Percentiles rank a stretch among this genome's conserved stretches.
Conservation (phyloP, 1,284 basidiomycete genomes). For the Leccinum huronense region DNA sequence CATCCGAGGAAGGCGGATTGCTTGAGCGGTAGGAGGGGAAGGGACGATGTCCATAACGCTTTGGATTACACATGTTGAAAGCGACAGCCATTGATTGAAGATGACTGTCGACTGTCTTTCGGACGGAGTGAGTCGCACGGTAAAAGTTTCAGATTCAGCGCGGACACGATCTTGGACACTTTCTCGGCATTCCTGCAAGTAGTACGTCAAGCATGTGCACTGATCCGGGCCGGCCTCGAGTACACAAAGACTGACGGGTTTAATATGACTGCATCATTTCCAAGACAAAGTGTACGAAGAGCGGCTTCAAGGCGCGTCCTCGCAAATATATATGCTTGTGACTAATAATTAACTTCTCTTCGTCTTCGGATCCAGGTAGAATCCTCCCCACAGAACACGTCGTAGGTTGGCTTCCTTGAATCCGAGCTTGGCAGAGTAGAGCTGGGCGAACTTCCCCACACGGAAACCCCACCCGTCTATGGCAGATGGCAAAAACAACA, state of each 20-base stretch:
- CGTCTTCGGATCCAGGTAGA: conserved; percentile 94
- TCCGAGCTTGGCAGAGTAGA: conserved; percentile 90
- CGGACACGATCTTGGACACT: conserved; percentile 83
- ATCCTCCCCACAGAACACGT: conserved; percentile 95
- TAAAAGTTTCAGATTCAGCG: conserved; percentile 82
- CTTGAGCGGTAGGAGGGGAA: conserved; percentile 81
- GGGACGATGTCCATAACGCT: conserved; percentile 91
- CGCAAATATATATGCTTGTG: conserved; percentile 86
- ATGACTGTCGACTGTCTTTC: conserved; percentile 86
- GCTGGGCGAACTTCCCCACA: conserved; percentile 88
- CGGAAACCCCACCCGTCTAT: conserved; percentile 99
- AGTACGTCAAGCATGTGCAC: conserved; percentile 48
- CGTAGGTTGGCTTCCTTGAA: conserved; percentile 88
- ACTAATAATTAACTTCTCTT: no score
- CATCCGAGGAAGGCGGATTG: conserved; percentile 87
- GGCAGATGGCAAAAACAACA: conserved; percentile 94
- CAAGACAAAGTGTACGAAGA: conserved; percentile 97
- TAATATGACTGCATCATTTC: conserved; percentile 85
- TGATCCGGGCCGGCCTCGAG: background rate
- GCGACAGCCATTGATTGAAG: conserved; percentile 94
- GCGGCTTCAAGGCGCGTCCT: conserved; percentile 87
- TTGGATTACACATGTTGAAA: conserved; percentile 93
- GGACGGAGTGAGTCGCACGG: conserved; percentile 91
- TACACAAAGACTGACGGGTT: conserved; percentile 69
- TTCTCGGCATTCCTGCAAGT: conserved; percentile 84